Percentiles rank a stretch among this genome's conserved stretches.
Conservation (phyloP, 139 green algal species). For the Auxenochlorella pyrenoidosa region DNA sequence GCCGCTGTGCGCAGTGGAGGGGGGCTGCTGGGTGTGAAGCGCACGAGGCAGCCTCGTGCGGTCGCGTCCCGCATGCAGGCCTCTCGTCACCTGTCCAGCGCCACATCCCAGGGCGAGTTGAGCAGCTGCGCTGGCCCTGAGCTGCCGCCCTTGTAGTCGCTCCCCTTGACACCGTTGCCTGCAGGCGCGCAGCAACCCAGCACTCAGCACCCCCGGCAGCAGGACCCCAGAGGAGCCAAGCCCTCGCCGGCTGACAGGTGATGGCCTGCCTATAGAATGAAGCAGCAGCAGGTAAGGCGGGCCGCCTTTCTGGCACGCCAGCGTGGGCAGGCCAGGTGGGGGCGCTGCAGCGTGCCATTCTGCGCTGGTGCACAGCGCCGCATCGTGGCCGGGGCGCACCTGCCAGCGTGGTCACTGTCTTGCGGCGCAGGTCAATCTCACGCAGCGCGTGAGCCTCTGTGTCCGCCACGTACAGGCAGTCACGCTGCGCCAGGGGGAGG, state of each 20-base stretch:
- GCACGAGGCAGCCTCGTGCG: no score
- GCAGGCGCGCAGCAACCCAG: not conserved
- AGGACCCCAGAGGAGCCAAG: no score
- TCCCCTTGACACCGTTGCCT: conserved; percentile 73
- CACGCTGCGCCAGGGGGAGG: not conserved
- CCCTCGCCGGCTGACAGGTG: no score
- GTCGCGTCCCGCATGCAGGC: no score
- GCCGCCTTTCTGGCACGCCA: no score
- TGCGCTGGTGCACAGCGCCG: not conserved
- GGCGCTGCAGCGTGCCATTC: no score
- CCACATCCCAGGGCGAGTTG: conserved; percentile 85
- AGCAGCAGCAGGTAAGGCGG: no score
- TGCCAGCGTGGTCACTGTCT: conserved; percentile 69
- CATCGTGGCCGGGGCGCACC: not conserved
- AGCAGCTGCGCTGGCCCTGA: conserved; percentile 59
- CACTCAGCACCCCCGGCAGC: not conserved
- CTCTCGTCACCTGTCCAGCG: conserved; percentile 47
- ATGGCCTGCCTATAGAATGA: no score
- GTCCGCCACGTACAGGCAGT: conserved; percentile 75
- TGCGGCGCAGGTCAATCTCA: conserved; percentile 41
- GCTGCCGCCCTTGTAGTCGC: conserved; percentile 70
- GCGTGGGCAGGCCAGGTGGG: not conserved
- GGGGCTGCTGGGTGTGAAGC: no score
- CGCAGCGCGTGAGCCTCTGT: conserved; percentile 83
- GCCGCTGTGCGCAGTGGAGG: no score